These are phyloP conservation scores for Capsicum pubescens DNA, from an alignment of 257 asterid species.

Conservation along the genomic window DNA sequence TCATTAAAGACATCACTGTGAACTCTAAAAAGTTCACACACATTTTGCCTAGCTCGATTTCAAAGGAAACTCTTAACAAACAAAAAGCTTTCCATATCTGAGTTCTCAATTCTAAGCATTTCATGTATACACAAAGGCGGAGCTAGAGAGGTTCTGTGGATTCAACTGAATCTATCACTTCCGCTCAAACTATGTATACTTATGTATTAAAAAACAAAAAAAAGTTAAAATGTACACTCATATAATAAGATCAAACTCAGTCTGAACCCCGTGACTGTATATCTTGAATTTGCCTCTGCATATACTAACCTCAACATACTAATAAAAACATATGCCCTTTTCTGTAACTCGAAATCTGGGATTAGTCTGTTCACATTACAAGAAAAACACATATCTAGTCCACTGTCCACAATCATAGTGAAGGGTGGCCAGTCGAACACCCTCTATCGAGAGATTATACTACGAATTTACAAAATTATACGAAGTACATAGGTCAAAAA, in stretches of 20 bases:
- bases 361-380: background rate
- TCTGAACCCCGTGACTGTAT: background rate
- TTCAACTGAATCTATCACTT: background rate
- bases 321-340: background rate
- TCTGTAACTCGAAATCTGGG: background rate
- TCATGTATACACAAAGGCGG: background rate
- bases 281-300: background rate
- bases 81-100: background rate
- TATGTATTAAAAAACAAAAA: background rate
- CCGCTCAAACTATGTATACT: background rate
- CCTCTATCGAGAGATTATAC: too few relatives aligned
- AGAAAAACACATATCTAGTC: background rate
- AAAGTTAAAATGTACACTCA: background rate
- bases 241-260: background rate
- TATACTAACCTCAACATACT: background rate
- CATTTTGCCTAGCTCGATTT: background rate
- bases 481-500: too few relatives aligned
- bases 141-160: background rate
- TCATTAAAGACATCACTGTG: background rate
- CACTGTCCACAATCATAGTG: background rate
- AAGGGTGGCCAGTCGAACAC: too few relatives aligned
- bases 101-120: slow-evolving; percentile 14
- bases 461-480: too few relatives aligned
- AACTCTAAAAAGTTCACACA: background rate
- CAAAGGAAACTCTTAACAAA: background rate